Evolutionary conservation across 1,139 yeast genomes (phyloP), one percentile per base, ranked within the genome.

Genomic region (Diutina sp.): DNA sequence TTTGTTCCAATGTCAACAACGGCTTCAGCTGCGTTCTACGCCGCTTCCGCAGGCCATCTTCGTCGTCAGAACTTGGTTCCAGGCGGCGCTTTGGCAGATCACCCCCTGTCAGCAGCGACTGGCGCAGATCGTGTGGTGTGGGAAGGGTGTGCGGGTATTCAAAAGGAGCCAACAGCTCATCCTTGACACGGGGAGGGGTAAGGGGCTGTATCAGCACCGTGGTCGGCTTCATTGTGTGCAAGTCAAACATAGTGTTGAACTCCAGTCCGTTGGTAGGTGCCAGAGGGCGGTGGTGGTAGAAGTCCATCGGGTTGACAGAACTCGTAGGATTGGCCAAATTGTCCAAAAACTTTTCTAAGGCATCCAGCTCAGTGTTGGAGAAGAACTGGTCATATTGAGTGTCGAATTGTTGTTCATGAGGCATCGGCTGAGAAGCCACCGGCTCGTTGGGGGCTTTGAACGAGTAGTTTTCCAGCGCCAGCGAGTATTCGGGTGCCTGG

Each of bases 1-100:
- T 86, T 65, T 87, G 90, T 62, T 84, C 86, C 56, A 81, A 78
- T 0, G 86, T 69, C 30, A 87, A 72, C 14, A 74, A 66, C n/a
- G 76, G 84, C 69, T 73, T 80, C 61, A 71, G 68, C 18, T 70
- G 63, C 21, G 71, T 66, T 59, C 73, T 67, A 59, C 67, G 68
- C 55, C 72, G 66, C 61, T 70, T 72, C 56, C 65, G 67, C 3
- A 57, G 55, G 30, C 60, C 59, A 50, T 62, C 63, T 18, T 60
- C 61, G 12, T 57, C 60, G 30, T 57, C 53, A 55, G 63, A 46
- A 35, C 41, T 35, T 6, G 41, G 41, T 56, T 54, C 53, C 30
- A 18, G 48, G 21, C 51, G 16, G 25, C 47, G 38, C n/a, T 55
- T 41, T n/a, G 54, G 32, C 8, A 41, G 9, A 16, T 41, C 46